Conservation (phyloP, 306 rosid species). For the Casuarina glauca region DNA sequence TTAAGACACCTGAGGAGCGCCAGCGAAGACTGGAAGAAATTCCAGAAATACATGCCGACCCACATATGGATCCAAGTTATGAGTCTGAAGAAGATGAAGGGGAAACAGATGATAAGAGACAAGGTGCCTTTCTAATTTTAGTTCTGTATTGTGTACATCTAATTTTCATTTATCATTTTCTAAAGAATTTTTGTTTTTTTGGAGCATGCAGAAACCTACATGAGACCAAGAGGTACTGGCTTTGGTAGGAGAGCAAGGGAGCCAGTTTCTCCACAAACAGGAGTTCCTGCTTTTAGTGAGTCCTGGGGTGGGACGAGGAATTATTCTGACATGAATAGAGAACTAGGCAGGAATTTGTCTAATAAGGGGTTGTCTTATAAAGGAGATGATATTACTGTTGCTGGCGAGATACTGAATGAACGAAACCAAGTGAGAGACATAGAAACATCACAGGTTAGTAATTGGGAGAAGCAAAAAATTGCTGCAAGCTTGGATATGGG, state of each 20-base stretch:
- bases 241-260: constrained; percentile 83
- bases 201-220: constrained; percentile 61
- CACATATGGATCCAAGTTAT: constrained; percentile 94
- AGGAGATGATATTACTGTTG: constrained; percentile 57
- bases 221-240: constrained; percentile 67
- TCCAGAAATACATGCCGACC: constrained; percentile 86
- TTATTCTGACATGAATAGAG: constrained; percentile 56
- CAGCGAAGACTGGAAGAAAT: constrained; percentile 93
- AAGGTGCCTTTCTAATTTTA: constrained; percentile 37
- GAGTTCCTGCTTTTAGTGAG: constrained; percentile 60
- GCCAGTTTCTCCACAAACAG: constrained; percentile 71
- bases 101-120: constrained; percentile 67
- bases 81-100: constrained; percentile 94
- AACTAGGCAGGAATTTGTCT: constrained; percentile 63
- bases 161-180: constrained; percentile 1
- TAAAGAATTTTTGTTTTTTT: constrained; percentile 23
- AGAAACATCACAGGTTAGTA: constrained; percentile 57
- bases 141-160: constrained; percentile 10
- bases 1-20: constrained; percentile 96
- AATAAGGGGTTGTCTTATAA: constrained; percentile 65
- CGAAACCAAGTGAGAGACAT: constrained; percentile 73
- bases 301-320: constrained; percentile 76
- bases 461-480: constrained; percentile 68
- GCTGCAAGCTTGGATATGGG: constrained; percentile 50
- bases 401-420: constrained; percentile 56